These are phyloP conservation scores for Zymoseptoria tritici DNA, from an alignment of 2,329 filamentous ascomycete genomes.

Conservation along the genomic window DNA sequence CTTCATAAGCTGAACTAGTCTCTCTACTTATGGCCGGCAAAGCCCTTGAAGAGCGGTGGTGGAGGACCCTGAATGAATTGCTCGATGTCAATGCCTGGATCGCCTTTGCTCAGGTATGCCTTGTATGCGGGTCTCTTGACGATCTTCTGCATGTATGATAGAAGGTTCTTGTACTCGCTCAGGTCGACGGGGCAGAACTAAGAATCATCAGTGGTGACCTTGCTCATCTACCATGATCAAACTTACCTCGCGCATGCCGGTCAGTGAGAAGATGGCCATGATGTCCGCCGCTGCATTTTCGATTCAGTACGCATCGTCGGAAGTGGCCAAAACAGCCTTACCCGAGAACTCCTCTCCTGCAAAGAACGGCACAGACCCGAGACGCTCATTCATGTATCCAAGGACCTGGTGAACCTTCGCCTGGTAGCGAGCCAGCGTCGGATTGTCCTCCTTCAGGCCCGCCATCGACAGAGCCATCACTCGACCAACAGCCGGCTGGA, in stretches of 20 bases:
- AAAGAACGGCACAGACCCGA: conserved; percentile 47
- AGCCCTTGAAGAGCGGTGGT: conserved; percentile 26
- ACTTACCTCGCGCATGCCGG: conserved; percentile 46
- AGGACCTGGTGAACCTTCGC: conserved; percentile 36
- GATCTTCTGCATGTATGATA: conserved; percentile 26
- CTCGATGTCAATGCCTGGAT: conserved; percentile 22
- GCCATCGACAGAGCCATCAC: conserved; percentile 25
- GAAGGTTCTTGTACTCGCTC: conserved; percentile 17
- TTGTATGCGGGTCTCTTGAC: conserved; percentile 23
- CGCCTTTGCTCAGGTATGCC: conserved; percentile 28
- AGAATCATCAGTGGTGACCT: neutral
- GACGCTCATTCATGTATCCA: conserved; percentile 41
- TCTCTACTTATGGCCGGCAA: conserved; percentile 7
- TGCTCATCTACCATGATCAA: conserved; percentile 33
- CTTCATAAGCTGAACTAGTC: conserved; percentile 21
- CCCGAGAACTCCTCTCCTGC: conserved; percentile 53
- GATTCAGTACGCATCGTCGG: neutral
- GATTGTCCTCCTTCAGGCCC: conserved; percentile 25
- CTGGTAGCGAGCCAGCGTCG: conserved; percentile 24
- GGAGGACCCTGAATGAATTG: conserved; percentile 18
- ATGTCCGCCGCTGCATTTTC: conserved; percentile 50
- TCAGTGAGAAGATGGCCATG: conserved; percentile 55
- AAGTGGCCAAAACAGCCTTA: neutral
- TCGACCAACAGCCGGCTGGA: conserved; percentile 33
- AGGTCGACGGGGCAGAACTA: conserved; percentile 19